Conservation (phyloP, 1,284 basidiomycete genomes). For the Termitomyces sp. region DNA sequence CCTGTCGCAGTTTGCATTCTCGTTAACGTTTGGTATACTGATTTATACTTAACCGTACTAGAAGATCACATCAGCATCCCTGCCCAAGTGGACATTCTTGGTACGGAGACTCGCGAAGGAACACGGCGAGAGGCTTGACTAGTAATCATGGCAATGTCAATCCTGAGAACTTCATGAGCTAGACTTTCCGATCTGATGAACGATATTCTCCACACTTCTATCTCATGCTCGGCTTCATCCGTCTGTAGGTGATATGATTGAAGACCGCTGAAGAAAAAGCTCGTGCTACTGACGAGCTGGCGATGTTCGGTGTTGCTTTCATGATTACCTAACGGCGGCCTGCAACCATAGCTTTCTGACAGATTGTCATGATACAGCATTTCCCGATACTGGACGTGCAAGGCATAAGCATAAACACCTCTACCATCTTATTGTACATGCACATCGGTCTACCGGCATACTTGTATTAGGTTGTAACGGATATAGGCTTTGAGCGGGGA, state of each 20-base stretch:
- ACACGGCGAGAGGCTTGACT: no score
- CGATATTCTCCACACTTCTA: background rate
- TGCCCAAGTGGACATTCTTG: no score
- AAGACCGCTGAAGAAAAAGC: background rate
- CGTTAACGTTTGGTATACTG: background rate
- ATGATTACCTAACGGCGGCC: background rate
- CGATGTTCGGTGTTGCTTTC: background rate
- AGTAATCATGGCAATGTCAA: no score
- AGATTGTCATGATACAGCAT: background rate
- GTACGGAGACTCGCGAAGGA: background rate
- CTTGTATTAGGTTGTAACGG: background rate
- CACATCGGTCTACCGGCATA: background rate
- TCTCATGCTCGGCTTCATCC: background rate
- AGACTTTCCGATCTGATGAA: background rate
- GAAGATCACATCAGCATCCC: background rate
- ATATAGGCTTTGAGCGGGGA: constrained; percentile 32
- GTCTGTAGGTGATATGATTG: background rate
- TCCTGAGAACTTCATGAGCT: background rate
- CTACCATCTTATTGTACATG: background rate
- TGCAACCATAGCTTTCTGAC: background rate
- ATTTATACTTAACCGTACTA: background rate
- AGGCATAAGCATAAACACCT: background rate
- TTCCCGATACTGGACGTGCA: background rate
- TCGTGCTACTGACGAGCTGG: background rate
- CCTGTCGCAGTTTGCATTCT: background rate